These are phyloP conservation scores for Starmerella floricola DNA, from an alignment of 805 yeast species.

Conservation along the genomic window DNA sequence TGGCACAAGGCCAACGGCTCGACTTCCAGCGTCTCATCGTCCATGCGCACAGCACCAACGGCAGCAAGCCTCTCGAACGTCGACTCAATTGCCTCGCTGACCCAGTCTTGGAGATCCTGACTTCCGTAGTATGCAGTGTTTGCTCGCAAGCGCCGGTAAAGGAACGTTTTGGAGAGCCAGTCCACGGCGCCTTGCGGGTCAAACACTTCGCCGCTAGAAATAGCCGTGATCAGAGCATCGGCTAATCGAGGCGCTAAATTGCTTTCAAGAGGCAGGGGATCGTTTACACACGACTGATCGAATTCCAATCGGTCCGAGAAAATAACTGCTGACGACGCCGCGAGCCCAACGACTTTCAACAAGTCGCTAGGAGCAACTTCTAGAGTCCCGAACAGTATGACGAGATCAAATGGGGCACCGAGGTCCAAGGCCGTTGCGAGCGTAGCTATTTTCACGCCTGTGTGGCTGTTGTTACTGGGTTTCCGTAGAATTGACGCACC, in stretches of 20 bases:
- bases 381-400: not conserved
- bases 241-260: conserved; percentile 44
- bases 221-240: conserved; percentile 63
- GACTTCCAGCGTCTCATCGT: conserved; percentile 31
- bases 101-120: conserved; percentile 61
- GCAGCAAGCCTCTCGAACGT: conserved; percentile 48
- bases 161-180: conserved; percentile 74
- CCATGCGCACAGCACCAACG: conserved; percentile 49
- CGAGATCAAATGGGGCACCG: not conserved
- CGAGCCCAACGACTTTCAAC: conserved; percentile 25
- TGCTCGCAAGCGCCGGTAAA: conserved; percentile 63
- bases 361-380: conserved; percentile 27
- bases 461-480: too few species aligned
- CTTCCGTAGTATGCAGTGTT: conserved; percentile 90
- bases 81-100: conserved; percentile 73
- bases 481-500: too few species aligned
- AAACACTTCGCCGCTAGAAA: conserved; percentile 50
- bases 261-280: conserved; percentile 79
- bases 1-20: conserved; percentile 56
- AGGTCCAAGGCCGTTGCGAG: too few species aligned
- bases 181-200: conserved; percentile 78
- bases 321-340: conserved; percentile 36
- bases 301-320: conserved; percentile 52
- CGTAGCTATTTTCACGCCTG: too few species aligned
- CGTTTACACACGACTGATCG: conserved; percentile 57